These are phyloP conservation scores for Orbilia brochopaga DNA, from an alignment of 2,329 filamentous ascomycete genomes.

Conservation along the genomic window DNA sequence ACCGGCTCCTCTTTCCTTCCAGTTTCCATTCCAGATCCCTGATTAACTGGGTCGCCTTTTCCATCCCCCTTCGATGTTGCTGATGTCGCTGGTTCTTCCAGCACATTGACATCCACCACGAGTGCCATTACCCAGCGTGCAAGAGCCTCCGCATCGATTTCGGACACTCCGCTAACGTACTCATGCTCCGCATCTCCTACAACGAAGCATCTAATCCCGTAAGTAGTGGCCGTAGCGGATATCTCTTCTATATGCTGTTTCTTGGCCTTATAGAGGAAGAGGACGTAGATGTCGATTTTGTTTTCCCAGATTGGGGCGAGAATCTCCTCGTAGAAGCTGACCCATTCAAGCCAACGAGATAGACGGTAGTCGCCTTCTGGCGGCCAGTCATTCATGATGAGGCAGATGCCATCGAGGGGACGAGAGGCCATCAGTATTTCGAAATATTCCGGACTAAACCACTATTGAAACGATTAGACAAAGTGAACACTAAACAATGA, in stretches of 20 bases:
- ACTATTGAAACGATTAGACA: neutral
- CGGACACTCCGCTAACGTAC: neutral
- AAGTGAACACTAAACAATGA: too few relatives aligned
- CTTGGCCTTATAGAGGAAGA: constrained; percentile 9
- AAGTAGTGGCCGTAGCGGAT: constrained; percentile 2
- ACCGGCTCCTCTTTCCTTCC: constrained; percentile 1
- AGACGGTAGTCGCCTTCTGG: constrained; percentile 10
- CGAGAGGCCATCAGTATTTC: constrained; percentile 1
- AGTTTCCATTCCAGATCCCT: too few relatives aligned
- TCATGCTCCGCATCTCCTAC: neutral
- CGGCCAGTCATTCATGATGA: constrained; percentile 8
- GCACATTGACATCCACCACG: neutral
- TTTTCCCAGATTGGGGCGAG: constrained; percentile 1
- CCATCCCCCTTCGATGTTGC: constrained; percentile 1
- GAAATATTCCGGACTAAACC: constrained; percentile 10
- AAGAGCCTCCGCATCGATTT: neutral
- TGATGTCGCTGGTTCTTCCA: neutral
- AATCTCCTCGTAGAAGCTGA: constrained; percentile 15
- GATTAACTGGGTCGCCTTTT: too few relatives aligned
- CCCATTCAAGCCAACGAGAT: constrained; percentile 17
- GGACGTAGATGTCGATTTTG: constrained; percentile 3
- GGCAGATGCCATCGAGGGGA: constrained; percentile 5
- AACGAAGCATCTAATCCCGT: constrained; percentile 6
- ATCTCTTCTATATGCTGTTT: neutral
- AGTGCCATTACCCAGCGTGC: constrained; percentile 8